phyloP scores from a whole-genome alignment of 306 rosid species.

The Urtica urens region DNA sequence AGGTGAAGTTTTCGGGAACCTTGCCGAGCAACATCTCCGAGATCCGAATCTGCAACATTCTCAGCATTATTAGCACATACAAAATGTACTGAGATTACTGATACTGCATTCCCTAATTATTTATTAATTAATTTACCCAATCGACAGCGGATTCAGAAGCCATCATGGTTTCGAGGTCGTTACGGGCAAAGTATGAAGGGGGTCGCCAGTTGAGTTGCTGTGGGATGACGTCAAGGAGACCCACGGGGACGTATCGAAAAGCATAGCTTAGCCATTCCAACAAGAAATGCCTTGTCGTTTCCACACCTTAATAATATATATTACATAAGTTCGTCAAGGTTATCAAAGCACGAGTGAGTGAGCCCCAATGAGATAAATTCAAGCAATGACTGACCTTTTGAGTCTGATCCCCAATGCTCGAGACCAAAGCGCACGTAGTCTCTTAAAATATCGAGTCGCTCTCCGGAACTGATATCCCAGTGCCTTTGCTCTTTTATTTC shows the following conservation, averaged over 20 bases:
- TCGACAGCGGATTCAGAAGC: slow-evolving; percentile 94
- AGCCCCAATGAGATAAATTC: too few relatives aligned
- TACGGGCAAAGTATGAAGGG: slow-evolving; percentile 62
- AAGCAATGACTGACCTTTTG: slow-evolving; percentile 51
- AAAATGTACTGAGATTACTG: too few relatives aligned
- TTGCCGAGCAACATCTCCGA: slow-evolving; percentile 89
- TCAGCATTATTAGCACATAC: too few relatives aligned
- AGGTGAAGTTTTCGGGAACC: slow-evolving; percentile 72
- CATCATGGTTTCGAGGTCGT: slow-evolving; percentile 89
- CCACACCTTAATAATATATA: slow-evolving; percentile 70
- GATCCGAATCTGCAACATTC: slow-evolving; percentile 50
- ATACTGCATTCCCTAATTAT: too few relatives aligned
- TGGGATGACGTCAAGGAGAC: slow-evolving; percentile 75
- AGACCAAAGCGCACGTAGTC: slow-evolving; percentile 78
- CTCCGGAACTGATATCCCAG: slow-evolving; percentile 93
- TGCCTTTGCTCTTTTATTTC: slow-evolving; percentile 93
- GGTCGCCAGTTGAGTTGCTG: slow-evolving; percentile 81
- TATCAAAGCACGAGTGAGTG: too few relatives aligned
- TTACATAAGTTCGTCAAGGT: too few relatives aligned
- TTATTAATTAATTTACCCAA: slow-evolving; percentile 59
- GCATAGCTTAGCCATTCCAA: slow-evolving; percentile 97
- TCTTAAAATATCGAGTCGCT: slow-evolving; percentile 64
- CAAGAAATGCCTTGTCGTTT: slow-evolving; percentile 79
- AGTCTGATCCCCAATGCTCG: slow-evolving; percentile 91
- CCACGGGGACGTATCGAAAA: slow-evolving; percentile 74